Conservation (phyloP, 2,329 filamentous ascomycete species). For the Gnomoniopsis smithogilvyi region DNA sequence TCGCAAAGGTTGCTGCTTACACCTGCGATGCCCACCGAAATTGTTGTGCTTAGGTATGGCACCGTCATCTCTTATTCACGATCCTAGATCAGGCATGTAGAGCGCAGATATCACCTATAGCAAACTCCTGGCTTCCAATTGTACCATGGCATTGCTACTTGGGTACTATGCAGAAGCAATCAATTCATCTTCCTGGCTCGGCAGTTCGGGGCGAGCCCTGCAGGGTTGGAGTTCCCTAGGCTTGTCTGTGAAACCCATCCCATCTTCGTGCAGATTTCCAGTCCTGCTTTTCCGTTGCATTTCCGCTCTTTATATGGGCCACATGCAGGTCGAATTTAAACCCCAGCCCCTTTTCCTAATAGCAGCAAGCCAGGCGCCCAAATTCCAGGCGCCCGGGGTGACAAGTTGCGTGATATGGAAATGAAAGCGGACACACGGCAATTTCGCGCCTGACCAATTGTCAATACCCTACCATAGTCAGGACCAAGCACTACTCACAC, state of each 20-base stretch:
- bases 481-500: neutral
- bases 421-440: conserved; percentile 17
- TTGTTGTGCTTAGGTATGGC: neutral
- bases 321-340: neutral
- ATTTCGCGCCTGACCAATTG: conserved; percentile 16
- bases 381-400: conserved; percentile 2
- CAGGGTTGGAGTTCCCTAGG: neutral
- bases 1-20: no score
- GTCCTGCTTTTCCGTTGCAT: neutral
- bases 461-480: neutral
- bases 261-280: neutral
- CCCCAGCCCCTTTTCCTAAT: neutral
- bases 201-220: neutral
- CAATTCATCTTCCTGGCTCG: neutral
- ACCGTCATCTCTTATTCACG: neutral
- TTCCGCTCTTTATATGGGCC: neutral
- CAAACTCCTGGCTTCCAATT: neutral
- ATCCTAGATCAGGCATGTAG: neutral
- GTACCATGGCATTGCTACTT: neutral
- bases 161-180: no score
- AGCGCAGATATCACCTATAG: neutral
- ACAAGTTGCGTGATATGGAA: conserved; percentile 14
- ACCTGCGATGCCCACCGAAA: neutral
- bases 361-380: conserved; percentile 4
- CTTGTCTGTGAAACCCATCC: conserved; percentile 3